A percentile compares a stretch with the other conserved stretches of the same genome.
phyloP scores from a whole-genome alignment of 139 green algal genomes.

The Marvania coccoides region DNA sequence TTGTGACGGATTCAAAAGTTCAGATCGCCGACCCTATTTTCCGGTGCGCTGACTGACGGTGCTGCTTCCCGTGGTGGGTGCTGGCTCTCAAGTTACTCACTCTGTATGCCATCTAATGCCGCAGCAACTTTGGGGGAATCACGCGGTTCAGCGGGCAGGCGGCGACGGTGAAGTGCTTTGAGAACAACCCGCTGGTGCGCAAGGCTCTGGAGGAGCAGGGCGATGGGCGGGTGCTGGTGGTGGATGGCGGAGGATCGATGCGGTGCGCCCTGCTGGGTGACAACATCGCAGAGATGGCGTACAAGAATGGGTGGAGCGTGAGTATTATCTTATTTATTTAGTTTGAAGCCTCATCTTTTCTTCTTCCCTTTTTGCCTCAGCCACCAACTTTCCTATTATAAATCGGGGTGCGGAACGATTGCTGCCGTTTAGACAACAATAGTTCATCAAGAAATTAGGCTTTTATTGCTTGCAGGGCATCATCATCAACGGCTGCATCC shows the following conservation, averaged over 20 bases:
- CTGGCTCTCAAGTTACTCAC: neutral
- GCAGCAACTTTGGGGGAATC: conserved; percentile 66
- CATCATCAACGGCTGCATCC: conserved; percentile 91
- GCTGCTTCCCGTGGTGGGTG: neutral
- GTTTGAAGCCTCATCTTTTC: no score
- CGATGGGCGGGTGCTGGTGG: conserved; percentile 77
- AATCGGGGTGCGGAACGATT: no score
- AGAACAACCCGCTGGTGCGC: conserved; percentile 90
- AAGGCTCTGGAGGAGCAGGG: conserved; percentile 74
- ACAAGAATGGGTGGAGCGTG: conserved; percentile 87
- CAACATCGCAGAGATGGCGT: conserved; percentile 81
- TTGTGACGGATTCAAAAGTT: conserved; percentile 32
- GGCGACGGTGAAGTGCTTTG: conserved; percentile 80
- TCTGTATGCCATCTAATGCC: neutral
- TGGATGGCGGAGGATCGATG: conserved; percentile 80
- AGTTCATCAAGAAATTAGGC: no score
- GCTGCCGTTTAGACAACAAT: no score
- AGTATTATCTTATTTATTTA: conserved; percentile 3
- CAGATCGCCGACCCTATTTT: conserved; percentile 43
- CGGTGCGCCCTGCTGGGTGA: conserved; percentile 92
- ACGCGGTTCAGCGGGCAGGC: conserved; percentile 57
- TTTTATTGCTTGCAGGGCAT: conserved; percentile 61
- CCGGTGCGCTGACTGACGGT: no score
- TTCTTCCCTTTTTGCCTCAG: no score
- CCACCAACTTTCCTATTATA: no score